Evolutionary conservation across 805 yeast genomes (phyloP), one percentile per base, ranked within the genome.

Genomic region (Pichia manshurica): DNA sequence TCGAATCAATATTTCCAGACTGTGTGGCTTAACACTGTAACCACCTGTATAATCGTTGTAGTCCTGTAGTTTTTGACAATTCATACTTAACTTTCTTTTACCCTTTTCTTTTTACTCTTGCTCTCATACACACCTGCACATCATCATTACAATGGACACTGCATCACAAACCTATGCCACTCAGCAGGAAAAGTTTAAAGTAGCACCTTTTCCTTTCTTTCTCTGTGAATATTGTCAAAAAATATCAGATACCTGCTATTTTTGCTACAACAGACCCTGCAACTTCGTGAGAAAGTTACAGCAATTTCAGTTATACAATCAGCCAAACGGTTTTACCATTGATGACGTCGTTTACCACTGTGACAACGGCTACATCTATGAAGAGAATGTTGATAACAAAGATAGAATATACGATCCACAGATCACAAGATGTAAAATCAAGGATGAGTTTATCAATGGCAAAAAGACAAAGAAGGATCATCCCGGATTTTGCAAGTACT

Each of bases 401-500:
- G 21, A 47, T 19, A 25, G 23, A 20, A 29, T 33, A 6, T 47
- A 47, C 10, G 50, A 47, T 19, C 50, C 50, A 3, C 40, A 47
- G 16, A 44, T 47, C 13, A 47, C 50, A 20, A 38, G 50, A 22
- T 39, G 47, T 22, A 44, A 44, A 29, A 22, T 34, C 25, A 22
- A 39, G 21, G 42, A 47, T 34, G 47, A 35, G n/a, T 34, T 32
- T 21, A 13, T 29, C 1, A 29, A 39, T 10, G 50, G 50, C 8
- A 39, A 35, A 21, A 44, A 43, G 22, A 13, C 44, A 0, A 47
- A 47, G 16, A 47, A 47, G 16, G 50, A 47, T 17, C 50, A 47
- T 31, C 47, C 47, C 15, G 50, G 50, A 1, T 47, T 47, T 35
- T 47, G 50, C 32, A 39, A 40, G 15, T 47, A 39, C 19, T 47